Conservation (phyloP, 2,329 filamentous ascomycete genomes). For the Verticillium nonalfalfae region DNA sequence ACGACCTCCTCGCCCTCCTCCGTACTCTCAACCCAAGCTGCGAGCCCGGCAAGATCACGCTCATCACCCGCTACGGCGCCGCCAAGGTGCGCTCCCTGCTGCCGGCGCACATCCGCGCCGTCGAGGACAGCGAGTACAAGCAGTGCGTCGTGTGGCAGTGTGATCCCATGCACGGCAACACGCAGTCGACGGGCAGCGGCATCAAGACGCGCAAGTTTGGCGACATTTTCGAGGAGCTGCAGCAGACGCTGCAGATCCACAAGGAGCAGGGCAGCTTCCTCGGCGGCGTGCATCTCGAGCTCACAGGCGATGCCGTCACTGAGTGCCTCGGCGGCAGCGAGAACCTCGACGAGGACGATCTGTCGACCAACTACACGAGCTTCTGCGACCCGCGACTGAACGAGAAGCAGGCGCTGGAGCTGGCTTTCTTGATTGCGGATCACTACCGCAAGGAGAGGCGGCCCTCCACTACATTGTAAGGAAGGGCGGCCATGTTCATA, state of each 20-base stretch:
- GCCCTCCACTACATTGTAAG: conserved; percentile 2
- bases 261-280: conserved; percentile 78
- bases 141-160: conserved; percentile 86
- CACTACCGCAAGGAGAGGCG: conserved; percentile 49
- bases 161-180: conserved; percentile 96
- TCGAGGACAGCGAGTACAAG: conserved; percentile 68
- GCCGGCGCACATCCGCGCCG: conserved; percentile 79
- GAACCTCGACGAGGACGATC: conserved; percentile 78
- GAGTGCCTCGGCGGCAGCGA: conserved; percentile 92
- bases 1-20: conserved; percentile 73
- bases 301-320: conserved; percentile 93
- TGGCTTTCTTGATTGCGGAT: conserved; percentile 89
- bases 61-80: conserved; percentile 93
- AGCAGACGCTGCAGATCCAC: conserved; percentile 78
- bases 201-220: conserved; percentile 91
- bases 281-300: conserved; percentile 88
- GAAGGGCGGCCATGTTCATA: background rate
- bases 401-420: conserved; percentile 93
- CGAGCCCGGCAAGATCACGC: conserved; percentile 87
- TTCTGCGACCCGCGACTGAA: conserved; percentile 95
- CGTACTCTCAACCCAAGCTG: conserved; percentile 76
- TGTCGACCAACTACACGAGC: conserved; percentile 87
- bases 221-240: conserved; percentile 83
- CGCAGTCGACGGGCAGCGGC: conserved; percentile 60
- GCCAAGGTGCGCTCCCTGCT: conserved; percentile 68